phyloP scores from a whole-genome alignment of 257 asterid species.

The Ocimum tenuiflorum region DNA sequence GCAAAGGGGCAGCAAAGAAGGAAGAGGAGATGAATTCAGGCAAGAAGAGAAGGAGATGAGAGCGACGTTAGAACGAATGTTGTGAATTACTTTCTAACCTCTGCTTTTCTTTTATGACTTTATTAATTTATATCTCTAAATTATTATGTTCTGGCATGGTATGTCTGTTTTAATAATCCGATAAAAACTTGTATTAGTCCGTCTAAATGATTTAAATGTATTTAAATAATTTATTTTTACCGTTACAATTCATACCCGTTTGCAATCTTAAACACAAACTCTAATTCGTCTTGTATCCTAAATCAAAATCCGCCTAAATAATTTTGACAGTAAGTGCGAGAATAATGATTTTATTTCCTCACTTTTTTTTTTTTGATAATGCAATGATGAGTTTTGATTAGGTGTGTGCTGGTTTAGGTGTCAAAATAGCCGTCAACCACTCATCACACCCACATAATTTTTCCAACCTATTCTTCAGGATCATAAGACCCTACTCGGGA shows the following conservation, averaged over 20 bases:
- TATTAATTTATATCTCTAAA: slow-evolving; percentile 20
- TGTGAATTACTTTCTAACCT: background rate
- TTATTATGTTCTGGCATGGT: slow-evolving; percentile 10
- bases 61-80: slow-evolving; percentile 37
- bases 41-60: slow-evolving; percentile 18
- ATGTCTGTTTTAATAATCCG: slow-evolving; percentile 14
- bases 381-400: slow-evolving; percentile 9
- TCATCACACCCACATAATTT: background rate
- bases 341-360: background rate
- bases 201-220: too few species aligned
- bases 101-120: background rate
- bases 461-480: too few species aligned
- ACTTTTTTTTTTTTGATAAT: background rate
- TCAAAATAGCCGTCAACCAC: slow-evolving; percentile 22
- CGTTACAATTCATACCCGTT: too few species aligned
- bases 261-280: too few species aligned
- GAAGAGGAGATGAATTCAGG: slow-evolving; percentile 36
- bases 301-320: too few species aligned
- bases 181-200: too few species aligned
- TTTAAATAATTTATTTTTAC: too few species aligned
- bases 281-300: too few species aligned
- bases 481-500: too few species aligned
- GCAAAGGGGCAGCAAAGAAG: slow-evolving; percentile 32
- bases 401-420: slow-evolving; percentile 21
- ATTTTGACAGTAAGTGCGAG: too few species aligned